Conservation (phyloP, 345 rosid species). For the Excoecaria cochinchinensis region DNA sequence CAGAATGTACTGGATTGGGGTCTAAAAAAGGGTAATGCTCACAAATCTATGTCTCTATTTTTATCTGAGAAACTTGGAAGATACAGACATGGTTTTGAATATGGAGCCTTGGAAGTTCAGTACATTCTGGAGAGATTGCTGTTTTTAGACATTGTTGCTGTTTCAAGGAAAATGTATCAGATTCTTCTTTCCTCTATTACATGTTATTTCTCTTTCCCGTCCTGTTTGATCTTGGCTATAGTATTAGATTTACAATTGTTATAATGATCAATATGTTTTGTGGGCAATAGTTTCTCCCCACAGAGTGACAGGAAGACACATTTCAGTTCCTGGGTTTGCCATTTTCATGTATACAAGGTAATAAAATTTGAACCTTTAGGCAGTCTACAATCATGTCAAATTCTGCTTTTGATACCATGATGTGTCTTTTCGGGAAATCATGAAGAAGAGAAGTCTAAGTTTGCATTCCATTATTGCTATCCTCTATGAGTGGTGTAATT, state of each 20-base stretch:
- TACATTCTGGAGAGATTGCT: conserved; percentile 65
- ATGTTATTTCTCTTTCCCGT: background rate
- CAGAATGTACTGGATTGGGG: conserved; percentile 92
- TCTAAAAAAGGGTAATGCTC: conserved; percentile 49
- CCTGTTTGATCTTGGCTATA: background rate
- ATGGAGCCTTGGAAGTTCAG: conserved; percentile 75
- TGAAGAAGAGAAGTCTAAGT: conserved; percentile 52
- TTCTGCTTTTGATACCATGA: conserved; percentile 14
- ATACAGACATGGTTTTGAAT: conserved; percentile 76
- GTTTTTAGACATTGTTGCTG: conserved; percentile 71
- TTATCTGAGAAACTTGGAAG: conserved; percentile 70
- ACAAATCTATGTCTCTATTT: conserved; percentile 63
- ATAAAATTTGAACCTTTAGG: background rate
- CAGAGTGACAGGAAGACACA: conserved; percentile 27
- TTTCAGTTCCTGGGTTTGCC: conserved; percentile 81
- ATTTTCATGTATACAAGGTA: conserved; percentile 80
- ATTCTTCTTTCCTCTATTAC: background rate
- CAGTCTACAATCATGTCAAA: background rate
- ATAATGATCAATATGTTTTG: conserved; percentile 21
- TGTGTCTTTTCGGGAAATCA: conserved; percentile 48
- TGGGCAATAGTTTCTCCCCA: conserved; percentile 57
- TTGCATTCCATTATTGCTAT: conserved; percentile 45
- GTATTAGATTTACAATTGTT: background rate
- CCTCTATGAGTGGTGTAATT: conserved; percentile 48
- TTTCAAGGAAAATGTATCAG: conserved; percentile 67